Conservation (phyloP, 768 basidiomycete genomes). For the Lentinula sp. region DNA sequence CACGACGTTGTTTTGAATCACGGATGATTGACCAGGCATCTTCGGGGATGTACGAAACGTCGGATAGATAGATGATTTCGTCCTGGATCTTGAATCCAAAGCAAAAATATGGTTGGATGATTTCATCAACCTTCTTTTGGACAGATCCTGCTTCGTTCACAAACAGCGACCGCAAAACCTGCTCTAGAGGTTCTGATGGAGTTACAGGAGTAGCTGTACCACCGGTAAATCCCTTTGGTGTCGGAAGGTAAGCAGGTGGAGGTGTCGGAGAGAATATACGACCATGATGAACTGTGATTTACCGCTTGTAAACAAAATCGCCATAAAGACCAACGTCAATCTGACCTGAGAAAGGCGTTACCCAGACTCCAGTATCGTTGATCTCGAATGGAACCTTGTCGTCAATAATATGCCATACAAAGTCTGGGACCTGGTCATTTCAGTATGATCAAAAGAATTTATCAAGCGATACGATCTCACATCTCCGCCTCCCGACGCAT, state of each 20-base stretch:
- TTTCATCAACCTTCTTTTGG: slow-evolving; percentile 13
- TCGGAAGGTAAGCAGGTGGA: slow-evolving; percentile 31
- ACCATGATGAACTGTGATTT: slow-evolving; percentile 62
- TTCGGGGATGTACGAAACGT: slow-evolving; percentile 77
- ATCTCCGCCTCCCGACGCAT: slow-evolving; percentile 76
- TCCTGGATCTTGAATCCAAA: slow-evolving; percentile 68
- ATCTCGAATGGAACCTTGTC: slow-evolving; percentile 66
- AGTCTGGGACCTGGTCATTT: slow-evolving; percentile 61
- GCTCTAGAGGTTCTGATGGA: slow-evolving; percentile 7
- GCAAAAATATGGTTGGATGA: slow-evolving; percentile 54
- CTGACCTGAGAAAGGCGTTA: slow-evolving; percentile 66
- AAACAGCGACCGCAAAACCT: neutral
- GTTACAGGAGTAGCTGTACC: slow-evolving; percentile 23
- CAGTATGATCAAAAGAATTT: neutral
- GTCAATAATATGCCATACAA: slow-evolving; percentile 77
- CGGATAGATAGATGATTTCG: slow-evolving; percentile 71
- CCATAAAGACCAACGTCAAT: neutral
- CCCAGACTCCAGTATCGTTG: slow-evolving; percentile 49
- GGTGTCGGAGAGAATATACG: slow-evolving; percentile 46
- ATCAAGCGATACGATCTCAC: slow-evolving; percentile 29
- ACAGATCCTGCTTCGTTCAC: neutral
- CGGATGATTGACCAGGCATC: slow-evolving; percentile 54
- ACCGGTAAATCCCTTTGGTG: slow-evolving; percentile 32
- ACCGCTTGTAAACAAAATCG: slow-evolving; percentile 1
- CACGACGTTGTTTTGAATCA: slow-evolving; percentile 10